Evolutionary conservation across 768 basidiomycete genomes (phyloP).

Genomic region (Glaciozyma martinii): DNA sequence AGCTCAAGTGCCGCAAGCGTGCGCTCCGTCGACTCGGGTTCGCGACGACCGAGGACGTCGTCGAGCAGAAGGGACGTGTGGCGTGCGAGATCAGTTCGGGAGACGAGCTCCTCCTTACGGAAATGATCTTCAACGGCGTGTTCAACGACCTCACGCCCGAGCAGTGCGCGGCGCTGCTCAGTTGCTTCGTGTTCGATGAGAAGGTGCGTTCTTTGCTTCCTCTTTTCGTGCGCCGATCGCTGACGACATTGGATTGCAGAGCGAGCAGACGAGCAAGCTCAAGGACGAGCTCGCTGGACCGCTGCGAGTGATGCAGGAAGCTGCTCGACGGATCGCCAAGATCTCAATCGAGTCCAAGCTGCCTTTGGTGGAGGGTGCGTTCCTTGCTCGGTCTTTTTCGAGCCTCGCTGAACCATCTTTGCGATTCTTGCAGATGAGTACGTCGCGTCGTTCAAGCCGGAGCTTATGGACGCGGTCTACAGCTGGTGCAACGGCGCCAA

Average conservation of each 20-base stretch:
- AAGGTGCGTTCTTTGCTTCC: constrained; percentile 52
- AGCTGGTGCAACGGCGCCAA: constrained; percentile 98
- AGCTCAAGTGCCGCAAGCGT: constrained; percentile 89
- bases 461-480: constrained; percentile 94
- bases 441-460: constrained; percentile 92
- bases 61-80: constrained; percentile 95
- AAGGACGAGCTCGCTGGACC: constrained; percentile 91
- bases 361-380: constrained; percentile 59
- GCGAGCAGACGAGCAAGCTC: constrained; percentile 72
- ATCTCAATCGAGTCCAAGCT: constrained; percentile 91
- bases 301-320: constrained; percentile 88
- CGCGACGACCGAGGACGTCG: constrained; percentile 78
- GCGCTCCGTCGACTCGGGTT: constrained; percentile 86
- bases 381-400: too few relatives aligned
- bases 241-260: constrained; percentile 45
- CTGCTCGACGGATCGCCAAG: constrained; percentile 89
- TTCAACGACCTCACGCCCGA: constrained; percentile 86
- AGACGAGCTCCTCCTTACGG: constrained; percentile 89
- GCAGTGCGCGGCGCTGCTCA: constrained; percentile 84
- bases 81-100: constrained; percentile 98
- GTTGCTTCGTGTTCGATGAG: constrained; percentile 95
- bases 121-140: constrained; percentile 91
- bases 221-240: neutral
- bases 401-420: neutral
- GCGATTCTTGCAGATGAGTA: constrained; percentile 56